Percentiles rank a stretch among this genome's conserved stretches.
Evolutionary conservation across 2,329 filamentous ascomycete species (phyloP).

Genomic region (Fusarium sp.): DNA sequence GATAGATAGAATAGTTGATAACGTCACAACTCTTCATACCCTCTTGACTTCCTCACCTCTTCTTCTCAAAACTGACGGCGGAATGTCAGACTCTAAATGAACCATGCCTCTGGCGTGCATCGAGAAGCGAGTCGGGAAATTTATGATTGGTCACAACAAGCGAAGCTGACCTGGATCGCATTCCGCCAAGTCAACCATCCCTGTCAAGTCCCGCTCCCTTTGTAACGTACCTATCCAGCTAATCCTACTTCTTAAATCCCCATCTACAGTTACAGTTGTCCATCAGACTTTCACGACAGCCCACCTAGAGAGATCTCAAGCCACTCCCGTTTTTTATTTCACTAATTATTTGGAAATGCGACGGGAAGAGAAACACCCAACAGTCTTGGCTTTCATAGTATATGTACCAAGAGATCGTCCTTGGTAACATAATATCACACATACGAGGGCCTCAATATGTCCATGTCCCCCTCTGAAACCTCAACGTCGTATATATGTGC

Average conservation of each 20-base stretch:
- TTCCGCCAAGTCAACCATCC: constrained; percentile 38
- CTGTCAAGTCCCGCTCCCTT: constrained; percentile 6
- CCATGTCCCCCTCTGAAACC: neutral
- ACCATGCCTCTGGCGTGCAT: constrained; percentile 41
- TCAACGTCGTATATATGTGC: neutral
- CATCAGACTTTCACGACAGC: neutral
- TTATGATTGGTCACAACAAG: constrained; percentile 47
- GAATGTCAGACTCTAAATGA: constrained; percentile 31
- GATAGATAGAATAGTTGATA: neutral
- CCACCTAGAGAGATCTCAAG: neutral
- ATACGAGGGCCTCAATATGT: constrained; percentile 9
- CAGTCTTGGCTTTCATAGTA: constrained; percentile 13
- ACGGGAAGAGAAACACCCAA: neutral
- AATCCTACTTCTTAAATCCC: neutral
- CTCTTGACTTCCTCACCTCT: neutral
- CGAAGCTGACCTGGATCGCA: constrained; percentile 41
- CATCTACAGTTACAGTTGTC: neutral
- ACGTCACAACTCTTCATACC: neutral
- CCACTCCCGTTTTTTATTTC: constrained; percentile 20
- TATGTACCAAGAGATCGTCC: neutral
- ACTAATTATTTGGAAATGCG: neutral
- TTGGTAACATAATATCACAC: constrained; percentile 7
- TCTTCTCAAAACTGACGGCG: constrained; percentile 3
- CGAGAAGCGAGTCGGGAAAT: constrained; percentile 47
- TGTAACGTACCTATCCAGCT: neutral